A percentile compares a stretch with the other conserved stretches of the same genome.
These are phyloP conservation scores for Coemansia sp. DNA, from an alignment of 371 early-diverging fungal genomes.

Conservation along the genomic window DNA sequence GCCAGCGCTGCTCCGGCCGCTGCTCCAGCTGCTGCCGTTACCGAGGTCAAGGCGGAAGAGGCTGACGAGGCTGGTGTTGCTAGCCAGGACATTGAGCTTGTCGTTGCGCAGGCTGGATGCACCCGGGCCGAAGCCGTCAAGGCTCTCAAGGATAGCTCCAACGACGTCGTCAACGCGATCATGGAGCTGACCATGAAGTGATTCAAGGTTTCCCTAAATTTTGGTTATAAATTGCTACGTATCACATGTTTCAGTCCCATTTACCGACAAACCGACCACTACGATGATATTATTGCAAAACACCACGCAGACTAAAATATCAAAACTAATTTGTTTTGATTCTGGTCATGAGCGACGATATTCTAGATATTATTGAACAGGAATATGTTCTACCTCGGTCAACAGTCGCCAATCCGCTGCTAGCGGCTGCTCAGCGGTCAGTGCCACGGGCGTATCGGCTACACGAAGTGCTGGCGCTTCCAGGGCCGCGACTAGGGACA, in stretches of 20 bases:
- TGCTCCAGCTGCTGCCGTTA: slow-evolving; percentile 23
- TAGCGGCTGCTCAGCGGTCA: slow-evolving; percentile 25
- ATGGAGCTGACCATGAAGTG: slow-evolving; percentile 63
- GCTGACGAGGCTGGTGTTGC: slow-evolving; percentile 76
- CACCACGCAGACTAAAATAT: not conserved
- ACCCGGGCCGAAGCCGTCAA: slow-evolving; percentile 88
- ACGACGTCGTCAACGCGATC: slow-evolving; percentile 96
- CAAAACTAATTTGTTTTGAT: not conserved
- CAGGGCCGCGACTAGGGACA: slow-evolving; percentile 21
- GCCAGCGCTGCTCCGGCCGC: slow-evolving; percentile 16
- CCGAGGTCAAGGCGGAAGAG: slow-evolving; percentile 52
- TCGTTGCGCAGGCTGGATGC: slow-evolving; percentile 87
- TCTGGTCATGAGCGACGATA: slow-evolving; percentile 18
- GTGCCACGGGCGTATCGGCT: slow-evolving; percentile 12
- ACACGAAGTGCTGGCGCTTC: slow-evolving; percentile 24
- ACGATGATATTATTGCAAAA: not conserved
- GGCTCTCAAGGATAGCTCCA: slow-evolving; percentile 83
- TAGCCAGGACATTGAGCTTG: slow-evolving; percentile 90
- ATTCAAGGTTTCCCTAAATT: not conserved
- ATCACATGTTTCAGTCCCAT: not conserved
- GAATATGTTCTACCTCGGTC: slow-evolving; percentile 33
- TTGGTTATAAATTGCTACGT: not conserved
- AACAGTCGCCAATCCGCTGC: slow-evolving; percentile 25
- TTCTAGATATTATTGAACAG: slow-evolving; percentile 23
- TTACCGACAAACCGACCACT: not conserved